Evolutionary conservation across 176 grass and related monocot species (phyloP).

Genomic region (Poa pratensis): DNA sequence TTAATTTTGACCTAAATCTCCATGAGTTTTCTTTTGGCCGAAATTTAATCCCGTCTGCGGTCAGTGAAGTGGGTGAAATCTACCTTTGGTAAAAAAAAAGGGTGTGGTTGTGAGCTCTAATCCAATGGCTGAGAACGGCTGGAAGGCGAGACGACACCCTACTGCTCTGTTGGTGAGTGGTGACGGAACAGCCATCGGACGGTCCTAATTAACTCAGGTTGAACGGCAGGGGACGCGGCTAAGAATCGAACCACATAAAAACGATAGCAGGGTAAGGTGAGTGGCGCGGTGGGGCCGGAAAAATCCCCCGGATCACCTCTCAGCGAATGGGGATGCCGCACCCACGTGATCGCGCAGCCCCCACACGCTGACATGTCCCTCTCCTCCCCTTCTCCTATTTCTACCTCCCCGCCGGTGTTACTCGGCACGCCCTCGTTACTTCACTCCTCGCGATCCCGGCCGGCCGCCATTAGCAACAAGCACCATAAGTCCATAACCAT

Average conservation of each 20-base stretch:
- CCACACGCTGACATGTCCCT: conserved; percentile 38
- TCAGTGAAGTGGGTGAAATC: background rate
- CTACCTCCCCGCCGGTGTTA: conserved; percentile 34
- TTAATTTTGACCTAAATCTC: background rate
- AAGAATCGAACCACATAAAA: background rate
- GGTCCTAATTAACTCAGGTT: background rate
- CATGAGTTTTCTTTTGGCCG: background rate
- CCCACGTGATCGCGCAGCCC: conserved; percentile 53
- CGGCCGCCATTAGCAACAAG: conserved; percentile 16
- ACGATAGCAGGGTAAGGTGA: conserved; percentile 24
- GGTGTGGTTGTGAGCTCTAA: background rate
- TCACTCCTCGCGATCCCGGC: background rate
- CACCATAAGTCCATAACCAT: no score
- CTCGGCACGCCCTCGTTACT: conserved; percentile 36
- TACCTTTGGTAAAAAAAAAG: background rate
- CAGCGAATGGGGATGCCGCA: conserved; percentile 50
- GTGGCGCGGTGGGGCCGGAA: conserved; percentile 35
- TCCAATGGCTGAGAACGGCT: background rate
- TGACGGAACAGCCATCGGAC: background rate
- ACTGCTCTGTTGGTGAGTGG: background rate
- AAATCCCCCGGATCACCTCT: conserved; percentile 45
- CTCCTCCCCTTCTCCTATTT: conserved; percentile 38
- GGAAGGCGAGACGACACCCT: background rate
- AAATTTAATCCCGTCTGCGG: background rate
- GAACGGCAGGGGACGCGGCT: background rate